A percentile compares a stretch with the other conserved stretches of the same genome.
These are phyloP conservation scores for Jackrogersella minutella DNA, from an alignment of 495 filamentous ascomycete species.

Conservation along the genomic window DNA sequence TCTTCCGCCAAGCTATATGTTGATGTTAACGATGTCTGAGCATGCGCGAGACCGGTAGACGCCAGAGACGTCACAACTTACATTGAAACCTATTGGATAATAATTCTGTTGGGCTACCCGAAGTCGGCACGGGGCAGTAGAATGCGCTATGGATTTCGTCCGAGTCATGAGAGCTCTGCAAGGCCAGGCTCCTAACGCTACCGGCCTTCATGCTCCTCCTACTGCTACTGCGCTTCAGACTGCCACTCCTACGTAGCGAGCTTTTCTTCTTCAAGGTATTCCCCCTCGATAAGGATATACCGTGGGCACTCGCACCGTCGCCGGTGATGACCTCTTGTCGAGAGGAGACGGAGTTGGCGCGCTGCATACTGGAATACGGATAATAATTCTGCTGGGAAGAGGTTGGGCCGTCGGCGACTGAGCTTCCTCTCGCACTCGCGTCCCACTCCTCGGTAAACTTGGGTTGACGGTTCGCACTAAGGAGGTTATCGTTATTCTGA, in stretches of 20 bases:
- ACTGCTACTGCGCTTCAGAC: slow-evolving; percentile 81
- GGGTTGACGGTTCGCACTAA: slow-evolving; percentile 40
- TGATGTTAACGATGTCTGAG: not conserved
- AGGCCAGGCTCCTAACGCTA: slow-evolving; percentile 76
- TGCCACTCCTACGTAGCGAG: slow-evolving; percentile 75
- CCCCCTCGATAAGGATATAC: slow-evolving; percentile 65
- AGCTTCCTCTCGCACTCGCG: slow-evolving; percentile 69
- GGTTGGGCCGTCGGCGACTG: slow-evolving; percentile 59
- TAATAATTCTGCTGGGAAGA: slow-evolving; percentile 27
- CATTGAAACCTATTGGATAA: slow-evolving; percentile 90
- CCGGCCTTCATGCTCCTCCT: slow-evolving; percentile 78
- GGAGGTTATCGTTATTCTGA: slow-evolving; percentile 36
- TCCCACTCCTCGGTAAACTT: slow-evolving; percentile 78
- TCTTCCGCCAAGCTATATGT: slow-evolving; percentile 84
- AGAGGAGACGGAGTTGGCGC: slow-evolving; percentile 58
- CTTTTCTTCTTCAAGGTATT: slow-evolving; percentile 87
- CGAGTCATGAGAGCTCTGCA: slow-evolving; percentile 67
- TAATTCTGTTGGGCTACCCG: slow-evolving; percentile 86
- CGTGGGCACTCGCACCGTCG: slow-evolving; percentile 49
- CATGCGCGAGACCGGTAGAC: not conserved
- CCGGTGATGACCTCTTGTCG: slow-evolving; percentile 51
- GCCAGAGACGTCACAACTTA: slow-evolving; percentile 52
- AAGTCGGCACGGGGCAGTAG: slow-evolving; percentile 86
- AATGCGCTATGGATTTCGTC: slow-evolving; percentile 86
- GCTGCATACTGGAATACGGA: slow-evolving; percentile 53